These are phyloP conservation scores for Citrus mangshanensis DNA, from an alignment of 345 rosid genomes.

Conservation along the genomic window DNA sequence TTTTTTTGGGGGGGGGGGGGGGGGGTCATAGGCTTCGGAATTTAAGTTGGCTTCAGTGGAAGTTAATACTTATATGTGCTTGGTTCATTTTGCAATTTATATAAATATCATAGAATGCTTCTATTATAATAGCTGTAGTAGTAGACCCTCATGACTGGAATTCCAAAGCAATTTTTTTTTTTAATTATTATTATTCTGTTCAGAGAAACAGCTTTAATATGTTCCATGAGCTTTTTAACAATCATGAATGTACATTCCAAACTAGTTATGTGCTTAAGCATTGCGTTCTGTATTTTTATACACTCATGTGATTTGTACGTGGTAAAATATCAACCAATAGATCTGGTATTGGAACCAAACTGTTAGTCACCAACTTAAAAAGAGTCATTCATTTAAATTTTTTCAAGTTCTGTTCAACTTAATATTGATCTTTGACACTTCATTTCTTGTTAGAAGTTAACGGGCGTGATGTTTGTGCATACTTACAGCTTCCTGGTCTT, in stretches of 20 bases:
- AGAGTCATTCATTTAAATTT: not conserved
- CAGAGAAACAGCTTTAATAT: not conserved
- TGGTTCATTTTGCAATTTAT: not conserved
- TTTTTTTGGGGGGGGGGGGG: too few relatives aligned
- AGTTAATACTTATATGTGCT: not conserved
- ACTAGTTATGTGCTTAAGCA: not conserved
- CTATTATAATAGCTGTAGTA: not conserved
- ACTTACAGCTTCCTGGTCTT: constrained; percentile 79
- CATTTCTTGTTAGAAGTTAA: not conserved
- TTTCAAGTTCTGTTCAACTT: not conserved
- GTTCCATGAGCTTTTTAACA: not conserved
- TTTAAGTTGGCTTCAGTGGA: not conserved
- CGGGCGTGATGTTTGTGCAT: constrained; percentile 1
- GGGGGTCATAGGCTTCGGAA: not conserved
- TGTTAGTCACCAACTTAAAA: not conserved
- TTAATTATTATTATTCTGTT: not conserved
- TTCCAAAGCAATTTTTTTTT: not conserved
- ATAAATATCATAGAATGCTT: not conserved
- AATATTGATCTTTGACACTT: not conserved
- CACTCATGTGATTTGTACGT: not conserved
- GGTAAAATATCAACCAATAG: not conserved
- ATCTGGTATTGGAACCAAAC: not conserved
- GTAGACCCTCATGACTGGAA: not conserved
- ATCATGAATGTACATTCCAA: not conserved
- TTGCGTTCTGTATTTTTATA: not conserved